A percentile compares a stretch with the other conserved stretches of the same genome.
These are phyloP conservation scores for Cercospora janseana DNA, from an alignment of 2,329 filamentous ascomycete genomes.

Conservation along the genomic window DNA sequence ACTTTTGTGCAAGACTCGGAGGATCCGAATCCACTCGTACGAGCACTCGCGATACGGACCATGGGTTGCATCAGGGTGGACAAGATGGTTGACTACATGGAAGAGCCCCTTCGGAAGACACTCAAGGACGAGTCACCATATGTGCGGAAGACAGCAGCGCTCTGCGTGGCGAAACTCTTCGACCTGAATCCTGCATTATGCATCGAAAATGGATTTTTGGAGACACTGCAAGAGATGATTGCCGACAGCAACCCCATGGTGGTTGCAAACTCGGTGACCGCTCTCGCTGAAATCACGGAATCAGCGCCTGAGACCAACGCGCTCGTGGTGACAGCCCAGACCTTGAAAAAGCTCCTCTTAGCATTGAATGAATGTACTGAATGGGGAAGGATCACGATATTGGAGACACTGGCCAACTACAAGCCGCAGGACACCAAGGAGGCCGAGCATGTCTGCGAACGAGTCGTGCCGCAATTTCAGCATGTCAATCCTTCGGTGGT, in stretches of 20 bases:
- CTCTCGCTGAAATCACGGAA: slow-evolving; percentile 86
- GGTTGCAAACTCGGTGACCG: slow-evolving; percentile 94
- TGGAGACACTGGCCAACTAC: slow-evolving; percentile 87
- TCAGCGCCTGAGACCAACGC: slow-evolving; percentile 87
- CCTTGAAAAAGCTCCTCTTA: slow-evolving; percentile 92
- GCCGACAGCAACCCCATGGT: slow-evolving; percentile 99
- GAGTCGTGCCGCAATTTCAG: slow-evolving; percentile 94
- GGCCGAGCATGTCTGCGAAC: slow-evolving; percentile 95
- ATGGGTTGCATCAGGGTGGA: slow-evolving; percentile 99
- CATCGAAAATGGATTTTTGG: slow-evolving; percentile 93
- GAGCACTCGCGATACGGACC: slow-evolving; percentile 91
- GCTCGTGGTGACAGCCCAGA: slow-evolving; percentile 75
- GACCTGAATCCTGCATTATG: slow-evolving; percentile 91
- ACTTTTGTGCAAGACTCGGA: slow-evolving; percentile 99
- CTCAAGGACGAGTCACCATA: slow-evolving; percentile 96
- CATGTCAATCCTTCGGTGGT: slow-evolving; percentile 98
- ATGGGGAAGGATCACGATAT: slow-evolving; percentile 93
- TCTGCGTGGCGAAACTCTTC: slow-evolving; percentile 97
- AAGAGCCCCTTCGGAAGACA: slow-evolving; percentile 93
- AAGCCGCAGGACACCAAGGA: slow-evolving; percentile 85
- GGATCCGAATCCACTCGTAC: slow-evolving; percentile 93
- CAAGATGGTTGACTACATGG: slow-evolving; percentile 99
- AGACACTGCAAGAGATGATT: slow-evolving; percentile 90
- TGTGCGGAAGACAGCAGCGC: slow-evolving; percentile 94
- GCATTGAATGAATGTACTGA: slow-evolving; percentile 97